Evolutionary conservation across 2,329 filamentous ascomycete species (phyloP).

Genomic region (Emergomyces pasteurianus): DNA sequence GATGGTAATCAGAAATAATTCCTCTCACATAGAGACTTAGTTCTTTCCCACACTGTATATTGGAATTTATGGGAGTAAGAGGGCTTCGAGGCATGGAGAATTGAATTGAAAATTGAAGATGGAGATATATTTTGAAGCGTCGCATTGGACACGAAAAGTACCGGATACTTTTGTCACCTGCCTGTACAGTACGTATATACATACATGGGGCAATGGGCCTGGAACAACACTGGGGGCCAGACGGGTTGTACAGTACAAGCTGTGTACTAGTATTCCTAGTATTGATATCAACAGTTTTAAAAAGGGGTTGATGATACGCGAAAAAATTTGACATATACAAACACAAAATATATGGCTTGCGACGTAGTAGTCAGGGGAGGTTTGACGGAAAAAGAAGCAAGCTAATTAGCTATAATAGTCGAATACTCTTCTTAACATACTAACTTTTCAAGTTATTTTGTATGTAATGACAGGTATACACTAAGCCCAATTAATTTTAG

Average conservation of each 20-base stretch:
- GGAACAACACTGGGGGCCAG: not conserved
- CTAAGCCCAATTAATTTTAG: not conserved
- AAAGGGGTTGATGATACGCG: not conserved
- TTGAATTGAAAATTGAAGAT: too few species aligned
- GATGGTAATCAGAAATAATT: too few species aligned
- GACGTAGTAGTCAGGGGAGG: not conserved
- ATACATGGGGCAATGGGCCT: not conserved
- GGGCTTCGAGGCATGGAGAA: too few species aligned
- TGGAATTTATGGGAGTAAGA: too few species aligned
- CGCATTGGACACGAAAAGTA: not conserved
- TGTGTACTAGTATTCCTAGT: not conserved
- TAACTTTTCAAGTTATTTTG: too few species aligned
- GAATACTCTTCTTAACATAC: not conserved
- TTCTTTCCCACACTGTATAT: too few species aligned
- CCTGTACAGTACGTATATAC: not conserved
- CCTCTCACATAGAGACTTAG: too few species aligned
- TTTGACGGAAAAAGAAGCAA: not conserved
- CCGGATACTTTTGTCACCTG: not conserved
- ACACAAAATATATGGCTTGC: not conserved
- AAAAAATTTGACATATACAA: not conserved
- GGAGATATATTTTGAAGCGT: not conserved
- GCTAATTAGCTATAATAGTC: not conserved
- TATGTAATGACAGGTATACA: too few species aligned
- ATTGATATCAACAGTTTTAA: not conserved
- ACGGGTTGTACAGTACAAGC: not conserved